Evolutionary conservation across 225 moss, liverwort and hornwort species (phyloP), one percentile per base, ranked within the genome.

Genomic region (Sphagnum contortum): DNA sequence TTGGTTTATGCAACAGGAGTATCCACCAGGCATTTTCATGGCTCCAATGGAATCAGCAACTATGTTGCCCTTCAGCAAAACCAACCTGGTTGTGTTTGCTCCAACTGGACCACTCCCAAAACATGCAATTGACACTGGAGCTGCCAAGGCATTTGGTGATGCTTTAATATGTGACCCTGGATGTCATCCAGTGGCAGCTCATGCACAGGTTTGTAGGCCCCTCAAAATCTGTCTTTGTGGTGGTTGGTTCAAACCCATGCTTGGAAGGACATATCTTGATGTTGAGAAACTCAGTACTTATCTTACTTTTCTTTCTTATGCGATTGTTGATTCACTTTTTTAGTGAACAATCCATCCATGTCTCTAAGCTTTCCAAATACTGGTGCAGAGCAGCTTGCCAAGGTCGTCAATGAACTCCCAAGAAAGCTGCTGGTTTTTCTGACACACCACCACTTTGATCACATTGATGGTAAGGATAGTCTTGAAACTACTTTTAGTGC

Each of bases 401-500:
- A 86, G 77, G 78, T 95, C 73, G 79, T 95, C 63, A 88, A 82
- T 54, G 75, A 88, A 64, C 80, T 95, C 68, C 92, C 91, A 57
- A 89, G 71, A 74, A 91, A 81, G 77, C 86, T 95, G 64, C 58
- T 95, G 60, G 83, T 95, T 12, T 95, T 95, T 73, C 55, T 95
- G 62, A 95, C 91, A 11, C 95, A 95, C 70, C 95, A 95, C 74
- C 95, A 95, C 64, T 64, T 68, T 59, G 95, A 95, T 80, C 95
- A 95, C 69, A 75, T 80, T 67, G 89, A 89, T 64, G 95, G 94
- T 95, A 77, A 82, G 73, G 48, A 64, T 60, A 52, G 52, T 52
- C 6, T 6, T 52, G 7, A 5, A 9, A 52, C 64, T 49, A 7
- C 49, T 64, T 48, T 64, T 29, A 9, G 6, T 8, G 2, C 14